Percentiles rank a stretch among this genome's conserved stretches.
phyloP scores from a whole-genome alignment of 441 rosid species.

The Dalechampia spathulata region DNA sequence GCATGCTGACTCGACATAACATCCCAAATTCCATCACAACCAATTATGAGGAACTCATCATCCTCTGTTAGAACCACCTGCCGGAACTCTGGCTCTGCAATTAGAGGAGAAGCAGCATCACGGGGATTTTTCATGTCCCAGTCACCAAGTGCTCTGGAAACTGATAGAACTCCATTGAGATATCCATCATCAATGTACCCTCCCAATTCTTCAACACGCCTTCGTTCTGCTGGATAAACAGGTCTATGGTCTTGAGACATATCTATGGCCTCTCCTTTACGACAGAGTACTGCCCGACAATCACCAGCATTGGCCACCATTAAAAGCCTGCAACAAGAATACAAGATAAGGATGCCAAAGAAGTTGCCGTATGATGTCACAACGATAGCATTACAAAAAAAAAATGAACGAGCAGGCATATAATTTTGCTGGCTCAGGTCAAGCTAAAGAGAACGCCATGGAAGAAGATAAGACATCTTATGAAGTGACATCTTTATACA shows the following conservation, averaged over 20 bases:
- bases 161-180: conserved; percentile 68
- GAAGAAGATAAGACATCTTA: background rate
- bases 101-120: conserved; percentile 74
- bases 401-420: background rate
- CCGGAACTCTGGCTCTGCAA: conserved; percentile 71
- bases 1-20: conserved; percentile 88
- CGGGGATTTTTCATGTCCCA: conserved; percentile 77
- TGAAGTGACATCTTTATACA: background rate
- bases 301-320: conserved; percentile 79
- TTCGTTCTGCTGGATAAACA: conserved; percentile 41
- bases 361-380: background rate
- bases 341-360: conserved; percentile 1
- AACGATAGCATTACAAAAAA: background rate
- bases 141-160: conserved; percentile 84
- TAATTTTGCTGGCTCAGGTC: background rate
- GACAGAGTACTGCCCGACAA: conserved; percentile 67
- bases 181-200: conserved; percentile 73
- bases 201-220: conserved; percentile 61
- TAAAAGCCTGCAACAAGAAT: conserved; percentile 39
- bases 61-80: conserved; percentile 62
- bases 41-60: conserved; percentile 84
- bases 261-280: conserved; percentile 55
- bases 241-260: conserved; percentile 83
- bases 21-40: conserved; percentile 95
- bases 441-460: background rate